Percentiles rank a stretch among this genome's conserved stretches.
phyloP scores from a whole-genome alignment of 1,284 basidiomycete genomes.

The Boletus calvinii region DNA sequence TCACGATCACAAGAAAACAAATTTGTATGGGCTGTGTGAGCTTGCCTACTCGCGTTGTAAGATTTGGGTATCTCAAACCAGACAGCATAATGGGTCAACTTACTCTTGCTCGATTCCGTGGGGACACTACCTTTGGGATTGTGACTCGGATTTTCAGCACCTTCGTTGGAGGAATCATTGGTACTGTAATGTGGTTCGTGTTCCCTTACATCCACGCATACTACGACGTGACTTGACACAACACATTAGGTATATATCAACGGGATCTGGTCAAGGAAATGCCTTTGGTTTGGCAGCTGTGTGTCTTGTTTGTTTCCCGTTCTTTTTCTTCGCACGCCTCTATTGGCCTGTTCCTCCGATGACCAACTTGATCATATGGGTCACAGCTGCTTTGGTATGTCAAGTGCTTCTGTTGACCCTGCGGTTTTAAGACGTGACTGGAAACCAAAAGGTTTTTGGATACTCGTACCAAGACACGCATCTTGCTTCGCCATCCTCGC shows the following conservation, averaged over 20 bases:
- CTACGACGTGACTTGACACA: not conserved
- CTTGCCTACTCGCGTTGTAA: not conserved
- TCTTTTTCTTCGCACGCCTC: slow-evolving; percentile 65
- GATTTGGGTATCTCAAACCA: not conserved
- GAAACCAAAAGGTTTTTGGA: slow-evolving; percentile 54
- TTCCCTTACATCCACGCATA: not conserved
- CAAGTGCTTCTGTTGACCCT: not conserved
- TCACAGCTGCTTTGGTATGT: slow-evolving; percentile 65
- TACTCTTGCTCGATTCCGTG: slow-evolving; percentile 67
- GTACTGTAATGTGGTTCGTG: slow-evolving; percentile 67
- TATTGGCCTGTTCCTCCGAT: slow-evolving; percentile 77
- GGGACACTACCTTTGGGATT: slow-evolving; percentile 74
- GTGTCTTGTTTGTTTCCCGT: slow-evolving; percentile 68
- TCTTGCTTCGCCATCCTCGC: slow-evolving; percentile 42
- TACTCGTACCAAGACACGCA: slow-evolving; percentile 70
- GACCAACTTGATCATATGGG: slow-evolving; percentile 71
- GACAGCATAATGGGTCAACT: slow-evolving; percentile 70
- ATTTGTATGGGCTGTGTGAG: slow-evolving; percentile 58
- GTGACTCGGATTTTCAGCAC: slow-evolving; percentile 64
- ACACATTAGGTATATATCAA: slow-evolving; percentile 65
- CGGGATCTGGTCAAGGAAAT: slow-evolving; percentile 64
- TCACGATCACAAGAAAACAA: slow-evolving; percentile 42
- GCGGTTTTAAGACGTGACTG: not conserved
- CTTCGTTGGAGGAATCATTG: slow-evolving; percentile 67
- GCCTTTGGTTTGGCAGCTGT: slow-evolving; percentile 74